Evolutionary conservation across 371 early-diverging fungal genomes (phyloP), one percentile per base, ranked within the genome.

Genomic region (Saksenaea vasiformis): DNA sequence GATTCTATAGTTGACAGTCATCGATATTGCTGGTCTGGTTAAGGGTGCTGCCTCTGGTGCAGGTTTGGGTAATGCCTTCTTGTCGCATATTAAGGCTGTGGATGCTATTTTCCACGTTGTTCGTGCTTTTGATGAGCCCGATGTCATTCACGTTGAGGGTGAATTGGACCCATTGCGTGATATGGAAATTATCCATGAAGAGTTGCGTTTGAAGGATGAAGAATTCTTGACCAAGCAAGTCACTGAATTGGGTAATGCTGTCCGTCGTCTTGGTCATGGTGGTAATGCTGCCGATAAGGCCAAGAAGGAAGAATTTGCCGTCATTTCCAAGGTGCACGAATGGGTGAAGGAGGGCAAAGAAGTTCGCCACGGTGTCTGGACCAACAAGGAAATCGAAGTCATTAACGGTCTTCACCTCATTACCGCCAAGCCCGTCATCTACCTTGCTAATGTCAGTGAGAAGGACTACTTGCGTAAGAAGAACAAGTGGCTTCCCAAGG

Each of bases 11-110:
- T 83, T 99, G 65, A 93, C 94, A 3, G 93, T 99, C 47, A 94
- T 94, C 66, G 99, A 99, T 78, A 99, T 99, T 82, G 99, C 99
- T 38, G 99, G 99, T 35, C 87, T 99, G 37, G 97, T 99, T 44
- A 94, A 95, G 74, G 98, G 98, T 53, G 97, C 98, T 11, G 80
- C 93, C 11, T 82, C 85, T 36, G 98, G 98, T 36, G 90, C 88
- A 31, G 97, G 97, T n/a, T 86, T 98, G 60, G 99, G 99, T 53
- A 99, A 99, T 70, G 92, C 93, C 44, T 99, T 99, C 87, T 77
- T 99, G 81, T 93, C 95, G 54, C 92, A 99, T 79, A 95, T 99
- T 58, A 88, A 93, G 67, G 92, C 96, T 22, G 98, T 98, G 1
- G 99, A 99, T 82, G 99, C 98, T 5, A 94, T 99, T 54, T 99